Evolutionary conservation across 2,329 filamentous ascomycete species (phyloP), one percentile per base, ranked within the genome.

Genomic region (Xylariomycetidae sp.): DNA sequence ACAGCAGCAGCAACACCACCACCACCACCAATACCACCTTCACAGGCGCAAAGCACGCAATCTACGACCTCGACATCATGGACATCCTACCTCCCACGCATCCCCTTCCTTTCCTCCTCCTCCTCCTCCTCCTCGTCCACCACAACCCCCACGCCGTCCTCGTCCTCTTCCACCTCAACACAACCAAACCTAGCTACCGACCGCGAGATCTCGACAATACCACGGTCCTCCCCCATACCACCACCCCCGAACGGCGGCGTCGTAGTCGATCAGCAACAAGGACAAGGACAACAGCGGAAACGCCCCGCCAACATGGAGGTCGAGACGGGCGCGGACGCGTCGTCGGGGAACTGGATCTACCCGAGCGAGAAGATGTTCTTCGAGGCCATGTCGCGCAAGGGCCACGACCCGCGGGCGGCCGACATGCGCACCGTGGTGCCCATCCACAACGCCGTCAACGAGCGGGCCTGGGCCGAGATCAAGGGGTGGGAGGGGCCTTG

Each of bases 371-470:
- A 86, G 55, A 94, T 96, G 80, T 98, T 98, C 70, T 97, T 97
- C 66, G 86, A 94, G 30, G 92, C 92, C 27, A 90, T 98, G 80
- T 80, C 84, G 68, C 82, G 90, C 56, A 98, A 98, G 63, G 84
- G 82, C 27, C 82, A 88, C 66, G 77, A 80, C 40, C 81, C 76
- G 18, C 67, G 71, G 11, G 77, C 76, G 1, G 67, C 72, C 5
- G 88, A 95, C 62, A 96, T 96, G 82, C 82, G 77, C 52, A 85
- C 85, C 20, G 89, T 97, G 20, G 89, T 97, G 34, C 92, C 88
- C 3, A 97, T 97, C 51, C 92, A 98, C 66, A 98, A 98, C 58
- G 92, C 92, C 27, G 92, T 98, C 42, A 98, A 98, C 63, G 92
- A 98, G 73, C 74, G 87, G 26, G 92, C 92, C 1, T 98, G 92